Evolutionary conservation across 177 flowering plant species (phyloP).

Genomic region (Telopea speciosissima): DNA sequence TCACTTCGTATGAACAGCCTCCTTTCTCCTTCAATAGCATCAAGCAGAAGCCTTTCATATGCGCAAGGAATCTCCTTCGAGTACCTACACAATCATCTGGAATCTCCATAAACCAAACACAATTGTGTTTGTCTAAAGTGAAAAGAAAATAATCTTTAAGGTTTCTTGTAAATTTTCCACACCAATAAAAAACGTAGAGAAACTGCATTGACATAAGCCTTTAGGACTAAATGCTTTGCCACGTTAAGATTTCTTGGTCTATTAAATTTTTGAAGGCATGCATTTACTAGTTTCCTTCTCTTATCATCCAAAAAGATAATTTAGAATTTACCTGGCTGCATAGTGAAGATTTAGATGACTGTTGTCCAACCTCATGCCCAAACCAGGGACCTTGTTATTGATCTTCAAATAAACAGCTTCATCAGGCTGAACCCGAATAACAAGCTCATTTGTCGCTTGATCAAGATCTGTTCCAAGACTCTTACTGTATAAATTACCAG

Average conservation of each 20-base stretch:
- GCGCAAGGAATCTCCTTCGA: constrained; percentile 91
- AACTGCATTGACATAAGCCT: background rate
- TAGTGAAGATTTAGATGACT: constrained; percentile 83
- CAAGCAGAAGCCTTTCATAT: constrained; percentile 88
- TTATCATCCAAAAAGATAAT: background rate
- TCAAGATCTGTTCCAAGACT: constrained; percentile 79
- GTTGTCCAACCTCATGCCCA: constrained; percentile 86
- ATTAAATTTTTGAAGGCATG: background rate
- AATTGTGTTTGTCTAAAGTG: no score
- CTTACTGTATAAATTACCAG: constrained; percentile 79
- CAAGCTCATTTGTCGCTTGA: constrained; percentile 88
- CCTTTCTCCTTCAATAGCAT: constrained; percentile 92
- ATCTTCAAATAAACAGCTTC: constrained; percentile 95
- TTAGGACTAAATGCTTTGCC: background rate
- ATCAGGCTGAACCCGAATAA: constrained; percentile 89
- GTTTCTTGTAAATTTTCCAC: background rate
- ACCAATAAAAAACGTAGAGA: background rate
- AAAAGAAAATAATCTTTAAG: no score
- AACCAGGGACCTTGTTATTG: constrained; percentile 92
- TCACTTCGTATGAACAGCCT: constrained; percentile 87
- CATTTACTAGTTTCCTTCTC: background rate
- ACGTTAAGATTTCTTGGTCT: background rate
- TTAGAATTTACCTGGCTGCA: constrained; percentile 65
- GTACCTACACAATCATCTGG: constrained; percentile 37
- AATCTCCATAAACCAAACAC: background rate